Conservation (phyloP, 305 asterid species). For the Plantago rigida region DNA sequence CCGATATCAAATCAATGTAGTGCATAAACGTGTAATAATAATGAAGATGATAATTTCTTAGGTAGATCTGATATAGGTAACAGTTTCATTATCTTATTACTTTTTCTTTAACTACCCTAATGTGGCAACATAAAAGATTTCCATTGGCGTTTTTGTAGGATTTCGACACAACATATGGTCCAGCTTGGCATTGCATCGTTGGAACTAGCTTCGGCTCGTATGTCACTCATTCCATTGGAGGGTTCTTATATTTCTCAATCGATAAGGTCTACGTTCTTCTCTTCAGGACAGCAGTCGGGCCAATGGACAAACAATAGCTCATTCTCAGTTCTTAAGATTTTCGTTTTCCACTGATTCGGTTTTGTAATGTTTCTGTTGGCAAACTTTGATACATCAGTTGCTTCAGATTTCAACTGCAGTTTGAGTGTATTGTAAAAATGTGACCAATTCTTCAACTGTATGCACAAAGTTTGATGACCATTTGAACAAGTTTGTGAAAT, state of each 20-base stretch:
- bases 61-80: too few species aligned
- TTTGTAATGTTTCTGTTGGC: neutral
- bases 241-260: constrained; percentile 73
- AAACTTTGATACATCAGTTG: neutral
- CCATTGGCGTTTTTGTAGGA: constrained; percentile 36
- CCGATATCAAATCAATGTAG: too few species aligned
- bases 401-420: neutral
- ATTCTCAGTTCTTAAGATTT: neutral
- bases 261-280: constrained; percentile 71
- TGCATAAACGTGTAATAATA: too few species aligned
- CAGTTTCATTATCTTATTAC: too few species aligned
- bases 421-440: neutral
- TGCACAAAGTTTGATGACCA: neutral
- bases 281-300: constrained; percentile 76
- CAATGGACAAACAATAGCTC: constrained; percentile 38
- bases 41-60: too few species aligned
- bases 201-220: constrained; percentile 79
- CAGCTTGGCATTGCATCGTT: constrained; percentile 89
- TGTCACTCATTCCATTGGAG: constrained; percentile 72
- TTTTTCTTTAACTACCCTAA: too few species aligned
- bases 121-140: too few species aligned
- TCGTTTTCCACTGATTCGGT: neutral
- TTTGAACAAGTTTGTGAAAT: neutral
- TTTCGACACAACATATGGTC: constrained; percentile 66
- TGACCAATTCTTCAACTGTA: neutral